Conservation (phyloP, 306 rosid genomes). For the Ceratonia siliqua region DNA sequence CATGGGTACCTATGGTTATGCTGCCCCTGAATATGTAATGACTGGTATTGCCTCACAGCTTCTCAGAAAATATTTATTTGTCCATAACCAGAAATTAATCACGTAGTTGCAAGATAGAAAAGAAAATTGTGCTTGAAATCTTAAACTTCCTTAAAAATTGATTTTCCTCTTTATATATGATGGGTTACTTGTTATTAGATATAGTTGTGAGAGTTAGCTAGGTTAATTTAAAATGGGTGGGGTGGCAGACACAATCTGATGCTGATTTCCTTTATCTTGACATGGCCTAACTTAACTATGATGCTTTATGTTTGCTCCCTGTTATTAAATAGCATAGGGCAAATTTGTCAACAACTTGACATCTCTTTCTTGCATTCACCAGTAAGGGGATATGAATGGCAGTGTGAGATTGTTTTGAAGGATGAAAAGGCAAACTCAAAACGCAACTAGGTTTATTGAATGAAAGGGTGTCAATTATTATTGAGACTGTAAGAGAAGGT, state of each 20-base stretch:
- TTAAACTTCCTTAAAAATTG: slow-evolving; percentile 5
- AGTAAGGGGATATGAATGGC: neutral
- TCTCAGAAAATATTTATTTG: slow-evolving; percentile 24
- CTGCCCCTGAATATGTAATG: slow-evolving; percentile 98
- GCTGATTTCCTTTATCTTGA: neutral
- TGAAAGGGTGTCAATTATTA: neutral
- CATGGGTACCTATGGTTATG: slow-evolving; percentile 98
- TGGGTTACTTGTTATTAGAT: neutral
- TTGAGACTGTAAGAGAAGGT: neutral
- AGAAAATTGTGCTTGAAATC: slow-evolving; percentile 8
- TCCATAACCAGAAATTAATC: slow-evolving; percentile 1
- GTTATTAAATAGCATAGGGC: neutral
- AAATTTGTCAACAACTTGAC: neutral
- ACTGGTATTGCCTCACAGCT: slow-evolving; percentile 63
- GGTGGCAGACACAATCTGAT: neutral
- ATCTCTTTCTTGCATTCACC: slow-evolving; percentile 16
- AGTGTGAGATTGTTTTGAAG: neutral
- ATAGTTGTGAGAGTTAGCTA: neutral
- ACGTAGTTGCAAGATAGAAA: neutral
- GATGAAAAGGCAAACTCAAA: slow-evolving; percentile 2
- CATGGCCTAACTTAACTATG: neutral
- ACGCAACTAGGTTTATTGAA: neutral
- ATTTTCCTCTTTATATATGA: neutral
- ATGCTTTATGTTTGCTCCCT: slow-evolving; percentile 4
- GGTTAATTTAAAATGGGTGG: slow-evolving; percentile 9